phyloP scores from a whole-genome alignment of 2,329 filamentous ascomycete species.

The Akanthomyces uredinophilus region DNA sequence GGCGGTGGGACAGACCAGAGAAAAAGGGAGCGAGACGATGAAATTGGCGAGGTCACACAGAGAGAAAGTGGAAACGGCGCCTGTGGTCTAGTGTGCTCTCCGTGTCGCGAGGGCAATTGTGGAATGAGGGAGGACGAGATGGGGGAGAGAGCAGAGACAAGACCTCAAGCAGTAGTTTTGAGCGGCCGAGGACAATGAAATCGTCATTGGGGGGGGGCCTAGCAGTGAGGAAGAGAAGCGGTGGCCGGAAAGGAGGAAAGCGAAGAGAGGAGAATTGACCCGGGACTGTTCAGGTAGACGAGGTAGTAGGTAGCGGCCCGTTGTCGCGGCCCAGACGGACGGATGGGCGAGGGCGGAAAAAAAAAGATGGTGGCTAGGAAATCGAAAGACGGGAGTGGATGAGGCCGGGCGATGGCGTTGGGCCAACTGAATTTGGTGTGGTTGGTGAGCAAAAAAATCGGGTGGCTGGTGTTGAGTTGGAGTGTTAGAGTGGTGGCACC shows the following conservation, averaged over 20 bases:
- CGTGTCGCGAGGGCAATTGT: neutral
- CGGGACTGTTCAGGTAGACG: neutral
- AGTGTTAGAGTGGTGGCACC: neutral
- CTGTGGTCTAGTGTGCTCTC: neutral
- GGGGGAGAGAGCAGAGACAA: neutral
- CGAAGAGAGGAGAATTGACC: neutral
- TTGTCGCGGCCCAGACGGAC: constrained; percentile 2
- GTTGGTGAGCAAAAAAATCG: constrained; percentile 13
- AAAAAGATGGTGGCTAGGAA: constrained; percentile 13
- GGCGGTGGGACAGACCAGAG: neutral
- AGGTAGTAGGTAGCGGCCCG: neutral
- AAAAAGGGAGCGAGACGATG: constrained; percentile 1
- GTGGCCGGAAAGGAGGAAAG: neutral
- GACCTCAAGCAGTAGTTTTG: neutral
- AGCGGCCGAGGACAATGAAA: constrained; percentile 2
- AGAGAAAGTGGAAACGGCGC: neutral
- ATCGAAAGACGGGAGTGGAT: constrained; percentile 4
- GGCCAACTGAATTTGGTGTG: neutral
- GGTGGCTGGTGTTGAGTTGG: constrained; percentile 3
- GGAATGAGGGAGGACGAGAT: neutral
- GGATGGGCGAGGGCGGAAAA: neutral
- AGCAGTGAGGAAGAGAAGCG: constrained; percentile 3
- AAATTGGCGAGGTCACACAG: constrained; percentile 5
- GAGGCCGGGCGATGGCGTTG: neutral
- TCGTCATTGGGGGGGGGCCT: neutral